Percentiles rank a stretch among this genome's conserved stretches.
Evolutionary conservation across 345 rosid genomes (phyloP).

Genomic region (Euphorbia tirucalli): DNA sequence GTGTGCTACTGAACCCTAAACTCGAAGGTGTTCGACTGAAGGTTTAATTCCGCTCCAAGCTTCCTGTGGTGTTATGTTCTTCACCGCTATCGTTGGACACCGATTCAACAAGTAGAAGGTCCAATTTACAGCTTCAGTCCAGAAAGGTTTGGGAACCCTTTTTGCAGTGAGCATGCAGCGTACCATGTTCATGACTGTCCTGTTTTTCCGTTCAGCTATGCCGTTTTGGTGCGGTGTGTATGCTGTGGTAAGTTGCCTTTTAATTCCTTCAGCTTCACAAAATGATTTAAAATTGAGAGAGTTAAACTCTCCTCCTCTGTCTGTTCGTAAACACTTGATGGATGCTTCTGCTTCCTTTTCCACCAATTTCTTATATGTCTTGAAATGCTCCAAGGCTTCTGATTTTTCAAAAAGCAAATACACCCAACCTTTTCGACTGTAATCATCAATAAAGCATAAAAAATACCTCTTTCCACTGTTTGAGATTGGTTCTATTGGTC

Average conservation of each 20-base stretch:
- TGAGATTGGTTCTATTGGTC: background rate
- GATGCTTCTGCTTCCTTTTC: background rate
- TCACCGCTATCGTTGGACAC: background rate
- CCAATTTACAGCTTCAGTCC: background rate
- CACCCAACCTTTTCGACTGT: background rate
- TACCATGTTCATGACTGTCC: background rate
- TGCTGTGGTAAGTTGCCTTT: background rate
- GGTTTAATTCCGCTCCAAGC: background rate
- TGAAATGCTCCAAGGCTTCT: background rate
- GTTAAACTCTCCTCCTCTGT: slow-evolving; percentile 3
- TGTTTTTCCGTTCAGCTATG: background rate
- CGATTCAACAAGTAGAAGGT: background rate
- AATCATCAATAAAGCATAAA: slow-evolving; percentile 4
- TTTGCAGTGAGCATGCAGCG: background rate
- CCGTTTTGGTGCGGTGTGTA: background rate
- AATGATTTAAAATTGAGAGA: background rate
- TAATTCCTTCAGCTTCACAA: background rate
- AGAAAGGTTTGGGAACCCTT: background rate
- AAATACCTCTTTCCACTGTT: background rate
- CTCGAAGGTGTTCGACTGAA: background rate
- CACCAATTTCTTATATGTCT: background rate
- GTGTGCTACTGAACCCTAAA: background rate
- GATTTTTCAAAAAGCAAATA: background rate
- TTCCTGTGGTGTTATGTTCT: background rate
- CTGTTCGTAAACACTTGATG: background rate